Percentiles rank a stretch among this genome's conserved stretches.
Conservation (phyloP, 2,329 filamentous ascomycete genomes). For the Penicillium thymicola region DNA sequence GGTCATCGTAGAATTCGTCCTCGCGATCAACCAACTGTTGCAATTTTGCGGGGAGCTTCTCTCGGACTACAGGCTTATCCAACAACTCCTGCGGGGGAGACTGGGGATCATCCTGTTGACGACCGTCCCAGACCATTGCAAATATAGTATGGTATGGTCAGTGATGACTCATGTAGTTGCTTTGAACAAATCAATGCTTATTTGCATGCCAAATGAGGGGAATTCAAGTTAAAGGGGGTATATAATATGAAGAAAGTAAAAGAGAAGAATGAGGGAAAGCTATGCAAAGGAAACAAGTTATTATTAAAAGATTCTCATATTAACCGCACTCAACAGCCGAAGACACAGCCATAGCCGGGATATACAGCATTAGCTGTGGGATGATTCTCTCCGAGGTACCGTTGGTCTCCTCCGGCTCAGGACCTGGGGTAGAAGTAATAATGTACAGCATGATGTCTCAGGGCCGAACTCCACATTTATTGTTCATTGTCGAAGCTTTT, state of each 20-base stretch:
- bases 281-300: constrained; percentile 4
- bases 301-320: background rate
- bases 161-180: background rate
- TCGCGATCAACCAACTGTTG: constrained; percentile 59
- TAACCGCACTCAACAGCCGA: constrained; percentile 20
- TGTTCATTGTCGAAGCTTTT: background rate
- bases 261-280: background rate
- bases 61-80: constrained; percentile 45
- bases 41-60: constrained; percentile 53
- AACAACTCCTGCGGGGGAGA: constrained; percentile 14
- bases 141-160: background rate
- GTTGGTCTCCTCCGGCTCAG: constrained; percentile 5
- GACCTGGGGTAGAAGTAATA: background rate
- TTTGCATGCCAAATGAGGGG: background rate
- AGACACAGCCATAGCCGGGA: constrained; percentile 19
- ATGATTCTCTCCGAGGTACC: constrained; percentile 24
- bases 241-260: background rate
- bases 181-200: background rate
- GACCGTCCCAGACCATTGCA: constrained; percentile 35
- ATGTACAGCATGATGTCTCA: background rate
- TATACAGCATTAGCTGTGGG: constrained; percentile 17
- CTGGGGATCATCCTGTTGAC: constrained; percentile 17
- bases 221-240: background rate
- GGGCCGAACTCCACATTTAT: background rate
- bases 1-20: constrained; percentile 71